These are phyloP conservation scores for Agrocybe praecox DNA, from an alignment of 768 basidiomycete species.

Conservation along the genomic window DNA sequence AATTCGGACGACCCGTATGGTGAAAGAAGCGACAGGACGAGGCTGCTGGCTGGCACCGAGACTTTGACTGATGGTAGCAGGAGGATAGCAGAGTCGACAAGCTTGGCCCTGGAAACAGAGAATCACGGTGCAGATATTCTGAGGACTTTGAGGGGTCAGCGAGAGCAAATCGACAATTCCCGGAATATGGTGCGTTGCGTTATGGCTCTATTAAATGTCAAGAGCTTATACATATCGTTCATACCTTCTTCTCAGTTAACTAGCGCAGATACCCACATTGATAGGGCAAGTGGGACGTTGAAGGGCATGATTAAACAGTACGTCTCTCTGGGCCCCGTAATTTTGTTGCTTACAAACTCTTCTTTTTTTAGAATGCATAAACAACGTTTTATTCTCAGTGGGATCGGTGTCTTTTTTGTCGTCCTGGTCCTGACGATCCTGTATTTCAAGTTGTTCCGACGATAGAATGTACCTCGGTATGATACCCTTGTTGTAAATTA, in stretches of 20 bases:
- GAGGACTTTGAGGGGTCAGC: constrained; percentile 73
- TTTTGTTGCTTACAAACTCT: background rate
- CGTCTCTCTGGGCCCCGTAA: background rate
- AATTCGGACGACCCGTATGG: constrained; percentile 76
- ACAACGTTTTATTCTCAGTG: constrained; percentile 78
- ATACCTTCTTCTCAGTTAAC: constrained; percentile 52
- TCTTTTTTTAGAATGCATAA: constrained; percentile 76
- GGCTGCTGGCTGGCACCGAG: constrained; percentile 73
- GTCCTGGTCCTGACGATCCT: constrained; percentile 73
- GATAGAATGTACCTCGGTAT: background rate
- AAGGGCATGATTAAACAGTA: constrained; percentile 93
- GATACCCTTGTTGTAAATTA: background rate
- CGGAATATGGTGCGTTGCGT: constrained; percentile 68
- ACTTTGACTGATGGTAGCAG: constrained; percentile 74
- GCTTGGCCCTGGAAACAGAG: constrained; percentile 92
- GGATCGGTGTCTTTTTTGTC: constrained; percentile 78
- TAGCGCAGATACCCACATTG: constrained; percentile 82
- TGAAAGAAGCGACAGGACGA: constrained; percentile 63
- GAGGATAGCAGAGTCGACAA: constrained; percentile 75
- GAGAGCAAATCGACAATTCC: constrained; percentile 90
- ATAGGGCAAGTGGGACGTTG: constrained; percentile 84
- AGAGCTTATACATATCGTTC: too few species aligned
- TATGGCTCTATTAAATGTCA: too few species aligned
- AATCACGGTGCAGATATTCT: constrained; percentile 89
- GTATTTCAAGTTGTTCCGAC: constrained; percentile 50